A percentile compares a stretch with the other conserved stretches of the same genome.
phyloP scores from a whole-genome alignment of 768 basidiomycete genomes.

The Lactarius sp. region DNA sequence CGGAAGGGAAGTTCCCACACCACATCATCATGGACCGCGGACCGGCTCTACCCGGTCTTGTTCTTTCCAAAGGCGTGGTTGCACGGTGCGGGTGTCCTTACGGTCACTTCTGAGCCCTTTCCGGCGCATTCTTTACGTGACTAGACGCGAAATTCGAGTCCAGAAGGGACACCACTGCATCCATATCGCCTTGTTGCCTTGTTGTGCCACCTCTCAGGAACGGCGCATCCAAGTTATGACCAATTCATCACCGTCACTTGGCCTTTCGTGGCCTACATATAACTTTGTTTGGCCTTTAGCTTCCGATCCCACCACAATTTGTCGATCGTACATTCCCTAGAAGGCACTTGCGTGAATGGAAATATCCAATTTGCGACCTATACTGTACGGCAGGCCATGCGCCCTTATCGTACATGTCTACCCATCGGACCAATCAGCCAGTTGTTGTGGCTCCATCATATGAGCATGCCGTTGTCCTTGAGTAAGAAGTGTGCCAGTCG shows the following conservation, averaged over 20 bases:
- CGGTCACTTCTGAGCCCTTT: conserved; percentile 4
- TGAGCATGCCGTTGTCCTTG: background rate
- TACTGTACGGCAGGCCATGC: background rate
- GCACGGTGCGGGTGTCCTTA: background rate
- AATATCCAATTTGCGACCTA: conserved; percentile 1
- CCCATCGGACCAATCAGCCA: conserved; percentile 2
- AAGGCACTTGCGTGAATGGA: background rate
- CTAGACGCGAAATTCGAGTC: background rate
- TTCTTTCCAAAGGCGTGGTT: too few species aligned
- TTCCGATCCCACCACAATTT: background rate
- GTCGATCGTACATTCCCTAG: conserved; percentile 3
- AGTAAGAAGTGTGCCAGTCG: background rate
- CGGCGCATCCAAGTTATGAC: conserved; percentile 7
- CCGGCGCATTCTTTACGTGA: background rate
- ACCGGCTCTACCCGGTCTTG: background rate
- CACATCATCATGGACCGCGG: background rate
- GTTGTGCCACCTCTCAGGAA: conserved; percentile 11
- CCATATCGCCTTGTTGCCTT: background rate
- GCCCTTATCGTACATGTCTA: background rate
- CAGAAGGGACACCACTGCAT: background rate
- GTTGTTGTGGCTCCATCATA: background rate
- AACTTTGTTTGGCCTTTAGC: background rate
- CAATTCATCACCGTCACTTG: conserved; percentile 8
- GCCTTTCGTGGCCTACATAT: background rate
- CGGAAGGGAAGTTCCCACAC: background rate